Evolutionary conservation across 805 yeast genomes (phyloP).

Genomic region (Candida insectorum): DNA sequence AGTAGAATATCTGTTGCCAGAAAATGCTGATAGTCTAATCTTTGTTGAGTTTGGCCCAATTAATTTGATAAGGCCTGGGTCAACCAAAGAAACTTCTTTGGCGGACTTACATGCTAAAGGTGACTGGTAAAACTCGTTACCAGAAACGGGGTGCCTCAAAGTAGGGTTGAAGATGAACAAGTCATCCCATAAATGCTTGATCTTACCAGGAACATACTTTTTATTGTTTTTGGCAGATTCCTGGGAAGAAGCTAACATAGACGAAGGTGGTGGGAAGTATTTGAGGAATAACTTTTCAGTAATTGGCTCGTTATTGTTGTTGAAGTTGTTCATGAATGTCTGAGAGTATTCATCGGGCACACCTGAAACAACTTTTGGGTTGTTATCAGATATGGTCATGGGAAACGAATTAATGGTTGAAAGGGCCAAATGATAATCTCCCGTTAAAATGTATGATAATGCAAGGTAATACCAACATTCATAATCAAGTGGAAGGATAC

Average conservation of each 20-base stretch:
- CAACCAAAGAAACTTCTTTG: constrained; percentile 34
- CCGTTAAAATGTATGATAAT: constrained; percentile 53
- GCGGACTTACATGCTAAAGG: constrained; percentile 32
- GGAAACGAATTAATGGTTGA: constrained; percentile 73
- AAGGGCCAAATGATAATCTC: constrained; percentile 59
- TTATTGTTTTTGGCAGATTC: not conserved
- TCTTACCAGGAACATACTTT: constrained; percentile 19
- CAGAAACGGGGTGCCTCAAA: constrained; percentile 32
- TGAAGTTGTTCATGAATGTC: constrained; percentile 17
- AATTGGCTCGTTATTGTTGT: constrained; percentile 19
- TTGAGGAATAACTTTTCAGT: constrained; percentile 23
- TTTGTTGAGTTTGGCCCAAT: constrained; percentile 26
- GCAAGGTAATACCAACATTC: constrained; percentile 67
- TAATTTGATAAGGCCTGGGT: constrained; percentile 23
- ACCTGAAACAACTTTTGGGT: constrained; percentile 17
- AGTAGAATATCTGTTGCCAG: constrained; percentile 22
- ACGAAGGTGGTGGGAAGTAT: constrained; percentile 26
- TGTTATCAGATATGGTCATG: constrained; percentile 39
- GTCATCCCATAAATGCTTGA: constrained; percentile 31
- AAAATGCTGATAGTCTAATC: constrained; percentile 27
- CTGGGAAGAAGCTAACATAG: too few relatives aligned
- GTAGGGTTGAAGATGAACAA: constrained; percentile 25
- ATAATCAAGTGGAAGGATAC: constrained; percentile 73
- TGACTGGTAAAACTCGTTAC: constrained; percentile 32
- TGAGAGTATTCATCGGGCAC: constrained; percentile 22